phyloP scores from a whole-genome alignment of 352 stramenopile genomes.

The Globisporangium spiculum region DNA sequence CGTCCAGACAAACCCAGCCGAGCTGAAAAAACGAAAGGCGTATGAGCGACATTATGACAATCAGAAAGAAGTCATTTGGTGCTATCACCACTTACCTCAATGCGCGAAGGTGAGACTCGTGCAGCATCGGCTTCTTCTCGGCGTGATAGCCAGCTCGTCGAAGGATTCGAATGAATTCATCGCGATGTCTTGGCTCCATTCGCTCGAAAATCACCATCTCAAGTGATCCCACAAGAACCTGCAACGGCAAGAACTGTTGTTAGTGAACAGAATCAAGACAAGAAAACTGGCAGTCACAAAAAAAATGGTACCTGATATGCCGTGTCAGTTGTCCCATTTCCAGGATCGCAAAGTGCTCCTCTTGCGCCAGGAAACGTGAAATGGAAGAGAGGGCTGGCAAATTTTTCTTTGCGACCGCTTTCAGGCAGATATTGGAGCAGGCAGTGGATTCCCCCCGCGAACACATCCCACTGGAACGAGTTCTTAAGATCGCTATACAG shows the following conservation, averaged over 20 bases:
- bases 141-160: constrained; percentile 56
- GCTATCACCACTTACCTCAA: constrained; percentile 30
- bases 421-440: constrained; percentile 79
- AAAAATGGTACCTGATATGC: constrained; percentile 53
- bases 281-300: constrained; percentile 5
- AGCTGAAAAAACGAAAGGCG: constrained; percentile 23
- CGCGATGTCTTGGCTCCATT: constrained; percentile 55
- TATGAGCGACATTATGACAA: neutral
- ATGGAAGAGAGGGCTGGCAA: constrained; percentile 66
- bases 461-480: constrained; percentile 83
- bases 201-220: constrained; percentile 86
- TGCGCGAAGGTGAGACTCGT: constrained; percentile 66
- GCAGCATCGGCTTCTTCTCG: constrained; percentile 65
- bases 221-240: constrained; percentile 72
- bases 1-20: constrained; percentile 69
- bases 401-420: constrained; percentile 54
- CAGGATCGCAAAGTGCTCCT: constrained; percentile 55
- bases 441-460: constrained; percentile 78
- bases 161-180: constrained; percentile 64
- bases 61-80: neutral
- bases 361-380: constrained; percentile 76
- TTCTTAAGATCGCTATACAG: constrained; percentile 78
- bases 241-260: neutral
- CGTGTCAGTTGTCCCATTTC: constrained; percentile 78
- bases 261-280: neutral